A percentile compares a stretch with the other conserved stretches of the same genome.
These are phyloP conservation scores for Diplodia scrobiculata DNA, from an alignment of 2,329 filamentous ascomycete genomes.

Conservation along the genomic window DNA sequence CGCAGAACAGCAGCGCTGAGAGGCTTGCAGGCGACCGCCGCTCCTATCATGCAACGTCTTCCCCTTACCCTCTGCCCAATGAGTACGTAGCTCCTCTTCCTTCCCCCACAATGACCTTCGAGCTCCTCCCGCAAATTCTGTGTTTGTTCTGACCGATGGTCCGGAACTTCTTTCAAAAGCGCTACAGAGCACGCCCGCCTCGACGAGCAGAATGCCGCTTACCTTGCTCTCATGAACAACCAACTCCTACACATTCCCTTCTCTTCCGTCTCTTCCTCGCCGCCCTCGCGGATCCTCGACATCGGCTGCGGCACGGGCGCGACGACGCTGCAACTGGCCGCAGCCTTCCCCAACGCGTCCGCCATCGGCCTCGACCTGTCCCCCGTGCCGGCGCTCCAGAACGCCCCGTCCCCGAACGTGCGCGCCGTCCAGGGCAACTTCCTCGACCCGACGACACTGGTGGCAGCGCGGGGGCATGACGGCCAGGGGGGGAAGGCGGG, in stretches of 20 bases:
- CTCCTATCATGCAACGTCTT: slow-evolving; percentile 32
- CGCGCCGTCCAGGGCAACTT: slow-evolving; percentile 31
- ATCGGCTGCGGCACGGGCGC: slow-evolving; percentile 34
- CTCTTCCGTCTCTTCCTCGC: neutral
- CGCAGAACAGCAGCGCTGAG: no score
- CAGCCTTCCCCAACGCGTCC: slow-evolving; percentile 25
- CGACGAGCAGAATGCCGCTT: slow-evolving; percentile 32
- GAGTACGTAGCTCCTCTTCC: slow-evolving; percentile 31
- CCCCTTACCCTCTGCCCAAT: slow-evolving; percentile 35
- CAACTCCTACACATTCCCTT: slow-evolving; percentile 32
- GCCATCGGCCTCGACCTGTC: slow-evolving; percentile 37
- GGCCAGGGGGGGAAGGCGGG: no score
- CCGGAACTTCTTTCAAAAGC: slow-evolving; percentile 4
- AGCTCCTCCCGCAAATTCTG: neutral
- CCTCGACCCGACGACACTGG: slow-evolving; percentile 4
- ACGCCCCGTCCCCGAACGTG: slow-evolving; percentile 31
- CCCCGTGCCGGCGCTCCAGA: slow-evolving; percentile 30
- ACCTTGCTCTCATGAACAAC: slow-evolving; percentile 31
- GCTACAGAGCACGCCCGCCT: slow-evolving; percentile 34
- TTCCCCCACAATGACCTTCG: neutral
- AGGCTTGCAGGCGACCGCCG: neutral
- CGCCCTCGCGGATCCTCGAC: slow-evolving; percentile 31
- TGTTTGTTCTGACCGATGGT: no score
- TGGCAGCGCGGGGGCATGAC: neutral
- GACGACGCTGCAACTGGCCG: slow-evolving; percentile 32